Percentiles rank a stretch among this genome's conserved stretches.
Conservation (phyloP, 116 monocot genomes). For the Iris pallida region DNA sequence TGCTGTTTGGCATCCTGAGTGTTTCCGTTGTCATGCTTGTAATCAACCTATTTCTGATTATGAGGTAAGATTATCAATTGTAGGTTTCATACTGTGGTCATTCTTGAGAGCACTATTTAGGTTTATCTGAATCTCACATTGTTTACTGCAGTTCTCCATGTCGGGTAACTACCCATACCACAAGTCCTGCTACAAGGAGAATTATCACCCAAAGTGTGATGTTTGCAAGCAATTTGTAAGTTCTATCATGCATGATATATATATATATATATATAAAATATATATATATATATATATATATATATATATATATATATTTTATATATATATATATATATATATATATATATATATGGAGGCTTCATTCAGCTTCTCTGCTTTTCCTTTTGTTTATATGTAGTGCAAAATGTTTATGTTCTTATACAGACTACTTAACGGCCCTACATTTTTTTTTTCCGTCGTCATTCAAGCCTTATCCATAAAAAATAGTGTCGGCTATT, state of each 20-base stretch:
- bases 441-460: no score
- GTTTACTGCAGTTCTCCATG: slow-evolving; percentile 64
- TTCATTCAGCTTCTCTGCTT: no score
- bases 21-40: slow-evolving; percentile 76
- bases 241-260: neutral
- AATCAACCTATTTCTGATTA: slow-evolving; percentile 64
- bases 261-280: no score
- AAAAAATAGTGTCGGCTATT: no score
- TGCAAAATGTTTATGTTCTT: no score
- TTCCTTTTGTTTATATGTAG: no score
- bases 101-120: neutral
- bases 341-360: no score
- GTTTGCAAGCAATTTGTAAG: slow-evolving; percentile 95
- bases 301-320: no score
- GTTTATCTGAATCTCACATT: slow-evolving; percentile 8
- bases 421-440: no score
- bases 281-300: no score
- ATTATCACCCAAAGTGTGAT: slow-evolving; percentile 84
- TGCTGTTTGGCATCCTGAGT: slow-evolving; percentile 84
- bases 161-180: slow-evolving; percentile 68
- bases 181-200: slow-evolving; percentile 78
- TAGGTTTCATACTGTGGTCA: neutral
- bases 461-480: no score
- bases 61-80: slow-evolving; percentile 38
- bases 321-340: no score